Conservation (phyloP, 1,284 basidiomycete genomes). For the Leccinum variabile region DNA sequence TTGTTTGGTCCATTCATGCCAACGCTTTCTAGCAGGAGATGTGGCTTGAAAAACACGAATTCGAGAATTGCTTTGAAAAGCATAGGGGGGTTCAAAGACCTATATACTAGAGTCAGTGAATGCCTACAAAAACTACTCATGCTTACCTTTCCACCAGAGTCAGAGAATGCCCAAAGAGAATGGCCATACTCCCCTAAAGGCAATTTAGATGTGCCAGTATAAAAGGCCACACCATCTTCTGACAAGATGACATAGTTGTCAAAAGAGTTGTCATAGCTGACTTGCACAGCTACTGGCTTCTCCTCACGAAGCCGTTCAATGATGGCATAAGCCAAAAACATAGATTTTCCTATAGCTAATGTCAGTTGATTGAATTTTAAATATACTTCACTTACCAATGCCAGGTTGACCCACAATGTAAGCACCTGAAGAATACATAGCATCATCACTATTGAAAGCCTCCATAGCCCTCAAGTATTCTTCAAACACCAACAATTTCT, state of each 20-base stretch:
- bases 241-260: background rate
- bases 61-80: background rate
- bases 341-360: background rate
- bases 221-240: background rate
- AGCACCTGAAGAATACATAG: background rate
- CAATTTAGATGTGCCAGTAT: background rate
- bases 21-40: background rate
- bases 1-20: background rate
- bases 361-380: no score
- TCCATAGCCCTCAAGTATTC: background rate
- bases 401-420: background rate
- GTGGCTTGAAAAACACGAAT: background rate
- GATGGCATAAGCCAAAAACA: background rate
- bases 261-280: background rate
- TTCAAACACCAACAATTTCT: background rate
- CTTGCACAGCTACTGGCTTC: background rate
- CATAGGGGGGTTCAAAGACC: background rate
- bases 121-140: background rate
- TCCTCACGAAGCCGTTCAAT: background rate
- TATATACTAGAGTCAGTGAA: background rate
- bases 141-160: background rate
- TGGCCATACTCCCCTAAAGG: background rate
- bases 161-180: background rate
- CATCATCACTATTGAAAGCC: background rate
- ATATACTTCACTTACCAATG: background rate